phyloP scores from a whole-genome alignment of 192 early-diverging fungal genomes.

The Umbelopsis isabellina region DNA sequence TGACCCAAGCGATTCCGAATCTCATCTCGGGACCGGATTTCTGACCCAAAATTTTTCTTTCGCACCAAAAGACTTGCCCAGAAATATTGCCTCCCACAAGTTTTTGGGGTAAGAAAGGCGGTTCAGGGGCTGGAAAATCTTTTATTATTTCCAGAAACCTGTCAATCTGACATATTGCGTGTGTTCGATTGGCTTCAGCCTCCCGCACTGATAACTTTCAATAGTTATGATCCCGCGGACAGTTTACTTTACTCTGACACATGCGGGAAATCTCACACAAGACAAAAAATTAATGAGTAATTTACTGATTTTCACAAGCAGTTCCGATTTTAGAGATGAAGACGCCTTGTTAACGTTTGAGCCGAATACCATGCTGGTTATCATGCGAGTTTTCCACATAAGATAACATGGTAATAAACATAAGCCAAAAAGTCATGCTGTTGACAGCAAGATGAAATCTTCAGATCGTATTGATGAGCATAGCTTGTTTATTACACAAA shows the following conservation, averaged over 20 bases:
- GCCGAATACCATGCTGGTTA: not conserved
- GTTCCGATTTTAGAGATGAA: not conserved
- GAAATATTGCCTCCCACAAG: slow-evolving; percentile 8
- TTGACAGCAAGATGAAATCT: not conserved
- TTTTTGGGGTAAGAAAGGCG: not conserved
- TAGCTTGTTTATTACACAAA: not conserved
- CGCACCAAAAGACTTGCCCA: not conserved
- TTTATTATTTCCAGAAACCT: not conserved
- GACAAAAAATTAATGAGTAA: not conserved
- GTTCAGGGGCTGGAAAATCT: not conserved
- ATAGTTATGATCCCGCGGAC: slow-evolving; percentile 3
- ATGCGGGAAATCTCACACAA: not conserved
- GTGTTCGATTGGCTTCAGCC: not conserved
- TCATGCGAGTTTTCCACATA: not conserved
- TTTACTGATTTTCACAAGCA: not conserved
- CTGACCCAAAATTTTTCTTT: slow-evolving; percentile 12
- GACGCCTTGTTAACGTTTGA: too few species aligned
- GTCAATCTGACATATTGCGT: not conserved
- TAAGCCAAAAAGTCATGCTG: not conserved
- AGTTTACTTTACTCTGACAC: not conserved
- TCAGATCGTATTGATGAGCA: too few species aligned
- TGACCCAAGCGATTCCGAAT: slow-evolving; percentile 3
- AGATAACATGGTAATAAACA: not conserved
- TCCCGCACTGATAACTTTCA: not conserved
- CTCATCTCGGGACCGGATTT: slow-evolving; percentile 15